These are phyloP conservation scores for Coemansia sp. DNA, from an alignment of 192 early-diverging fungal genomes.

Conservation along the genomic window DNA sequence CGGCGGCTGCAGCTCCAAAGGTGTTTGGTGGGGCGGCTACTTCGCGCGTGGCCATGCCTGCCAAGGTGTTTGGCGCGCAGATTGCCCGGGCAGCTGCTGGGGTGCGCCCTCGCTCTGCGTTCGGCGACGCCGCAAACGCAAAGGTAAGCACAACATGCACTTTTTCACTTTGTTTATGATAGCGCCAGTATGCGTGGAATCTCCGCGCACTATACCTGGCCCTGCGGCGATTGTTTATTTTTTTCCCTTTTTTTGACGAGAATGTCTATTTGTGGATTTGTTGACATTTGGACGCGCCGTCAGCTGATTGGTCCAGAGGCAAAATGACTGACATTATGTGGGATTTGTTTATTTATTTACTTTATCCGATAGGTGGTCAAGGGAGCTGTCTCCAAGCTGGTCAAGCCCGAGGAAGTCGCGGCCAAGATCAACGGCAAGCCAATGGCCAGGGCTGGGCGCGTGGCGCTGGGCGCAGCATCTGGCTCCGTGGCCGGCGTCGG, in stretches of 20 bases:
- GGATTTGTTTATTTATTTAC: neutral
- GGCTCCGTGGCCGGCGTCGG: neutral
- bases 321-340: neutral
- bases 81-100: neutral
- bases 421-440: conserved; percentile 12
- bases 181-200: neutral
- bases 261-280: neutral
- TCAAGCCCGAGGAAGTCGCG: conserved; percentile 30
- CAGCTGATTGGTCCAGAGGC: neutral
- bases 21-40: neutral
- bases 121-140: conserved; percentile 31
- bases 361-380: conserved; percentile 9
- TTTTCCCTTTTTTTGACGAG: conserved; percentile 11
- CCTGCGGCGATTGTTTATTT: neutral
- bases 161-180: neutral
- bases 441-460: neutral
- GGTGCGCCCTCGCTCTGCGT: conserved; percentile 23
- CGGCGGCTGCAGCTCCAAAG: neutral
- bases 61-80: conserved; percentile 28
- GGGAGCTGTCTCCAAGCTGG: conserved; percentile 10
- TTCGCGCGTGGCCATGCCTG: neutral
- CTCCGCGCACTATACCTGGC: no score
- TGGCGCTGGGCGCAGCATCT: neutral
- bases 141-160: conserved; percentile 18
- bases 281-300: neutral